These are phyloP conservation scores for Fremontodendron californicum DNA, from an alignment of 345 rosid species.

Conservation along the genomic window DNA sequence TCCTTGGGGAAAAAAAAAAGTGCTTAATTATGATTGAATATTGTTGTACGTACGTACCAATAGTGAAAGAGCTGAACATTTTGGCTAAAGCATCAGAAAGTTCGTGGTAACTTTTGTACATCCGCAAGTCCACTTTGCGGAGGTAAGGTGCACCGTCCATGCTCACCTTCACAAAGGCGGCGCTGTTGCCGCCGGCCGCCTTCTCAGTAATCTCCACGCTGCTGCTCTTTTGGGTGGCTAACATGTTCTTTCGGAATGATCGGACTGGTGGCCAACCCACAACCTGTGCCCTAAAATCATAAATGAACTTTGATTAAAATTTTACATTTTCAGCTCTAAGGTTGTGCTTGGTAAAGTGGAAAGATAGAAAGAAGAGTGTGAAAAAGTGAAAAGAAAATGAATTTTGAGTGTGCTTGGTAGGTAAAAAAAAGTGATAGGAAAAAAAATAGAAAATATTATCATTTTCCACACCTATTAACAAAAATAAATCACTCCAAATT, in stretches of 20 bases:
- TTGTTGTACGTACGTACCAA: constrained; percentile 44
- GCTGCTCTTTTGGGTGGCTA: constrained; percentile 43
- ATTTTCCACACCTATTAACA: too few relatives aligned
- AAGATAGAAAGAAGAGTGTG: too few relatives aligned
- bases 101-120: constrained; percentile 60
- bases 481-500: too few relatives aligned
- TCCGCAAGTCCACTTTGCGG: constrained; percentile 73
- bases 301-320: not conserved
- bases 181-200: too few relatives aligned
- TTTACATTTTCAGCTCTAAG: not conserved
- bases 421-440: too few relatives aligned
- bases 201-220: constrained; percentile 24
- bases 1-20: too few relatives aligned
- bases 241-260: constrained; percentile 67
- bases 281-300: constrained; percentile 60
- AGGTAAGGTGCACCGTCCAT: constrained; percentile 94
- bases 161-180: constrained; percentile 87
- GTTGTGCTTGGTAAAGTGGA: too few relatives aligned
- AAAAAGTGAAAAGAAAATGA: too few relatives aligned
- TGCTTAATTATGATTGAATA: too few relatives aligned
- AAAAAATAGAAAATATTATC: too few relatives aligned
- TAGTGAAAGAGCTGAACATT: constrained; percentile 79
- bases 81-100: constrained; percentile 62
- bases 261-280: constrained; percentile 96
- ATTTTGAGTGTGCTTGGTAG: too few relatives aligned